Base-by-base conservation (phyloP, 176 grass and related monocot genomes). In the Ananas comosus region DNA sequence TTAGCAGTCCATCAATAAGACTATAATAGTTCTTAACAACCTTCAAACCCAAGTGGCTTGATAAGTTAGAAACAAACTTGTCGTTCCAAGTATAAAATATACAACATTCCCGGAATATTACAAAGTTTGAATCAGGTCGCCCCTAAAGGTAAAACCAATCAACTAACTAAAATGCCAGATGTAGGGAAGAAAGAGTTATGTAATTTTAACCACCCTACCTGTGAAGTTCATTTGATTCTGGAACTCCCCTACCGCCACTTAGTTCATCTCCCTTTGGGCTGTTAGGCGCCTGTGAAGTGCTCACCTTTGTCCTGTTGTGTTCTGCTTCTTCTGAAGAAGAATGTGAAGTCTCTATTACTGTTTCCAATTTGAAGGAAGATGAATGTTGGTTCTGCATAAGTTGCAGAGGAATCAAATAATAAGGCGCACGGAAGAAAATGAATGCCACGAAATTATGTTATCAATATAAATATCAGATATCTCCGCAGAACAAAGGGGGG, bases 321-420 rank as follows among this genome's bases (percentile, higher is more conserved):
- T 6, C 73, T 59, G 81, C 49, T 50, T 56, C 33, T 70, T 72
- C 72, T 33, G 49, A 66, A 71, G 68, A 68, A 69, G 63, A 69
- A 58, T 77, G 72, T 48, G 28, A 59, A 66, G 13, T 21, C 52
- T 82, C 70, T 76, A 69, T 71, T 67, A 75, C 76, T 50, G 51
- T 48, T 33, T 86, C 56, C 61, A 72, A 12, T 67, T 70, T 65
- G 49, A 76, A 74, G 24, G 85, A 72, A 13, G 59, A 13, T 1
- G 63, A 81, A 76, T 28, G 23, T 80, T 83, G 48, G 54, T 59
- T 64, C 78, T 89, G 83, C 29, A 78, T 73, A n/a, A 54, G 66
- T 58, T 51, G 24, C 69, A 51, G 67, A 77, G 1, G 51, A 69
- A 70, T 70, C 53, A 56, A 22, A 64, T 12, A 70, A 68, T 69